Conservation (phyloP, 2,329 filamentous ascomycete genomes). For the Biscogniauxia sp. region DNA sequence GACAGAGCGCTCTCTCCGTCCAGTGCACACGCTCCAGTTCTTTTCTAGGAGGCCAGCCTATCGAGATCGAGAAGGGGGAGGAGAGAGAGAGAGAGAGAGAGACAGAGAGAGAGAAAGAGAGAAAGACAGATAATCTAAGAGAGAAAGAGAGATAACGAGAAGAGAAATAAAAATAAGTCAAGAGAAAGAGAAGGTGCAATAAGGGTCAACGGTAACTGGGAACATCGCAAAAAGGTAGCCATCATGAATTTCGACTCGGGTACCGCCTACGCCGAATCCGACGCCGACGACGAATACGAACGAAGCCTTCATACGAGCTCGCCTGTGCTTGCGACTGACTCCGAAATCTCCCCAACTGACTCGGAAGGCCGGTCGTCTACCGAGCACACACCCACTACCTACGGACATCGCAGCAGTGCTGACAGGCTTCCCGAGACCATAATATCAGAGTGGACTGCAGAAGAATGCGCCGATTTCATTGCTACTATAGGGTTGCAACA, state of each 20-base stretch:
- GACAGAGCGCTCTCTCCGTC: background rate
- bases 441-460: conserved; percentile 77
- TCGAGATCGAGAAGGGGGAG: background rate
- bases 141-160: background rate
- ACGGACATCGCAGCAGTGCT: conserved; percentile 63
- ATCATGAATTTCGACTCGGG: conserved; percentile 62
- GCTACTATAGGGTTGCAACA: conserved; percentile 74
- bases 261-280: conserved; percentile 74
- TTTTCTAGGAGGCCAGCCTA: background rate
- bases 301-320: conserved; percentile 66
- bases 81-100: background rate
- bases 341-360: conserved; percentile 67
- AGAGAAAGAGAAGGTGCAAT: background rate
- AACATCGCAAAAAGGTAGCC: conserved; percentile 7
- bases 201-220: background rate
- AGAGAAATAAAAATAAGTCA: background rate
- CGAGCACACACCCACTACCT: conserved; percentile 79
- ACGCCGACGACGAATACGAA: conserved; percentile 83
- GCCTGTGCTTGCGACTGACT: conserved; percentile 63
- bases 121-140: background rate
- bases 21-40: background rate
- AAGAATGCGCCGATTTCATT: conserved; percentile 89
- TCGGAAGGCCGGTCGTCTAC: conserved; percentile 66
- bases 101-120: background rate
- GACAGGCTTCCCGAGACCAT: conserved; percentile 70